Conservation (phyloP, 257 asterid species). For the Solanum pimpinellifolium region DNA sequence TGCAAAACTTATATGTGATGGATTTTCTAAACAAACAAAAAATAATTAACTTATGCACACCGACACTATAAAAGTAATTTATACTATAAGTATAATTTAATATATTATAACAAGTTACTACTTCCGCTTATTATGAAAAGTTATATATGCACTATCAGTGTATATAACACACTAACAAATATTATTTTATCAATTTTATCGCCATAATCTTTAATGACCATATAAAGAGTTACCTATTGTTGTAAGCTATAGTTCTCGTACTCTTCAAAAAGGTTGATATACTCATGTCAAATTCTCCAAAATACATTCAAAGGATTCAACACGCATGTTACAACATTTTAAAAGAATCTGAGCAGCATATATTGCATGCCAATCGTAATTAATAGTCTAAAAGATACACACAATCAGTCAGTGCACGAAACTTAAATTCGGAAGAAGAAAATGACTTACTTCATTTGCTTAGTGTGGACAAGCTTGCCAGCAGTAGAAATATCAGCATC, state of each 20-base stretch:
- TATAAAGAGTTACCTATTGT: background rate
- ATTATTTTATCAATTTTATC: background rate
- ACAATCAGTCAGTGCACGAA: background rate
- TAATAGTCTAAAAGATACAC: background rate
- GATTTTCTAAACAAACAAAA: background rate
- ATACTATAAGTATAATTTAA: background rate
- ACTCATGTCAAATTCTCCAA: background rate
- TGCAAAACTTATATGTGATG: background rate
- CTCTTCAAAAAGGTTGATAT: background rate
- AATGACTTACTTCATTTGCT: slow-evolving; percentile 39
- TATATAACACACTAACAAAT: background rate
- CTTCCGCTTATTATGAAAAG: background rate
- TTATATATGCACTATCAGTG: background rate
- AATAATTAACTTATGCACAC: background rate
- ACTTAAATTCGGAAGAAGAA: background rate
- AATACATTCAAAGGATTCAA: background rate
- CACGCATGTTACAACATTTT: background rate
- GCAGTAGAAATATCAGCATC: slow-evolving; percentile 59
- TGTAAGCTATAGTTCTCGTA: background rate
- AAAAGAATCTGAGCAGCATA: background rate
- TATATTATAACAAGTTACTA: background rate
- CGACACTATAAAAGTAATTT: background rate
- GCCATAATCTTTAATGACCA: background rate
- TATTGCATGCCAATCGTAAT: background rate
- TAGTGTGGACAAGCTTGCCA: slow-evolving; percentile 54